Evolutionary conservation across 345 rosid species (phyloP).

Genomic region (Pistacia integerrima): DNA sequence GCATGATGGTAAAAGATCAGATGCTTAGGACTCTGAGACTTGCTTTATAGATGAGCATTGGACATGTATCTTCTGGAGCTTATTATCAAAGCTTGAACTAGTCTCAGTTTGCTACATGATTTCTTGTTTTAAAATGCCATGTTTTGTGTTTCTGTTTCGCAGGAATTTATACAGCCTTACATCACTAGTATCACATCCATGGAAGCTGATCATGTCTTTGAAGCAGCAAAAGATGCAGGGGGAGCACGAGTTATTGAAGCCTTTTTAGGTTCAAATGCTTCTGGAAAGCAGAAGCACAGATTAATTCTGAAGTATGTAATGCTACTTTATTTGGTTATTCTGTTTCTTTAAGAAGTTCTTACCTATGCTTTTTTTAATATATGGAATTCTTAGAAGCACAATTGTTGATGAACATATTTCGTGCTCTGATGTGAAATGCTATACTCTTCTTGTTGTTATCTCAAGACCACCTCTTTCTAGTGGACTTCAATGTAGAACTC

Average conservation of each 20-base stretch:
- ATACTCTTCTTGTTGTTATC: not conserved
- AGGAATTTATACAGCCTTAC: constrained; percentile 79
- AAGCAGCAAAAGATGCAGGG: constrained; percentile 73
- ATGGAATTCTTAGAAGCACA: no score
- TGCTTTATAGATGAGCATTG: not conserved
- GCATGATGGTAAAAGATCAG: not conserved
- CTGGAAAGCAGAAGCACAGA: constrained; percentile 73
- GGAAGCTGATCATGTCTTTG: constrained; percentile 67
- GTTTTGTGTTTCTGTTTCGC: constrained; percentile 25
- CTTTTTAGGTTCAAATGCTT: constrained; percentile 71
- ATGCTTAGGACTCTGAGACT: not conserved
- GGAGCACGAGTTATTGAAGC: constrained; percentile 94
- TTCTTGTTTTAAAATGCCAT: constrained; percentile 13
- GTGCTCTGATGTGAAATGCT: no score
- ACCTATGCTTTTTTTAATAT: not conserved
- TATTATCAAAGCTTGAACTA: not conserved
- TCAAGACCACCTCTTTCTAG: not conserved
- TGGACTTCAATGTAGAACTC: not conserved
- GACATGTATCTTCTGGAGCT: constrained; percentile 1
- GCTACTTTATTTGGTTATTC: constrained; percentile 17
- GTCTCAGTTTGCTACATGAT: not conserved
- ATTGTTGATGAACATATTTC: not conserved
- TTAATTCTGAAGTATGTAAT: constrained; percentile 68
- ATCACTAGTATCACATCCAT: constrained; percentile 67
- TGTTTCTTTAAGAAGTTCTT: constrained; percentile 10